Conservation (phyloP, 305 asterid genomes). For the Fraxinus baroniana region DNA sequence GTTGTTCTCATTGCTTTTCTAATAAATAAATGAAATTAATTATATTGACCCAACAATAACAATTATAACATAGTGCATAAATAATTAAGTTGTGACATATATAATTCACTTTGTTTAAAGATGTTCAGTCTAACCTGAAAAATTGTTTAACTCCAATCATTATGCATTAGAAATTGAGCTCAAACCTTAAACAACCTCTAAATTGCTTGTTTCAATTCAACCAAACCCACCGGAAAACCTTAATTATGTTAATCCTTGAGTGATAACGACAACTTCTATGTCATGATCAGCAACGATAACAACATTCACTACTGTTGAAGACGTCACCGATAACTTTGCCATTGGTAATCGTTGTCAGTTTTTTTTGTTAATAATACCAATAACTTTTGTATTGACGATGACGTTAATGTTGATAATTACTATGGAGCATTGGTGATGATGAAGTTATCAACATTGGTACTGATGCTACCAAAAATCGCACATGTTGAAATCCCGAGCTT, state of each 20-base stretch:
- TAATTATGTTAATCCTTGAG: neutral
- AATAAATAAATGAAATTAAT: neutral
- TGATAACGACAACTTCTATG: neutral
- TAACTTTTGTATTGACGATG: too few species aligned
- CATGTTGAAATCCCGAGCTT: too few species aligned
- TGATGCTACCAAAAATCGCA: too few species aligned
- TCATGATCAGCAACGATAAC: neutral
- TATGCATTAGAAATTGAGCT: neutral
- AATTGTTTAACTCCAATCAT: neutral
- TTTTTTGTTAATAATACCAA: neutral
- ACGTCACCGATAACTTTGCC: neutral
- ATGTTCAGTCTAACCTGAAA: neutral
- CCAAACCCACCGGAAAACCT: neutral
- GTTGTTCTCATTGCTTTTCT: neutral
- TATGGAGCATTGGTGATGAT: neutral
- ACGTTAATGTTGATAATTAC: too few species aligned
- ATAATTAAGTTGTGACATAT: neutral
- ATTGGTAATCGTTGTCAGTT: neutral
- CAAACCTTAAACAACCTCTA: neutral
- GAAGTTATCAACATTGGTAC: neutral
- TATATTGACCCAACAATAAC: neutral
- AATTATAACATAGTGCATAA: neutral
- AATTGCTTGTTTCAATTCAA: neutral
- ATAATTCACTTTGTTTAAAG: neutral
- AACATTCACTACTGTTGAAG: neutral